Evolutionary conservation across 73 alveolate species (phyloP).

Genomic region (Tetrahymena malaccensis): DNA sequence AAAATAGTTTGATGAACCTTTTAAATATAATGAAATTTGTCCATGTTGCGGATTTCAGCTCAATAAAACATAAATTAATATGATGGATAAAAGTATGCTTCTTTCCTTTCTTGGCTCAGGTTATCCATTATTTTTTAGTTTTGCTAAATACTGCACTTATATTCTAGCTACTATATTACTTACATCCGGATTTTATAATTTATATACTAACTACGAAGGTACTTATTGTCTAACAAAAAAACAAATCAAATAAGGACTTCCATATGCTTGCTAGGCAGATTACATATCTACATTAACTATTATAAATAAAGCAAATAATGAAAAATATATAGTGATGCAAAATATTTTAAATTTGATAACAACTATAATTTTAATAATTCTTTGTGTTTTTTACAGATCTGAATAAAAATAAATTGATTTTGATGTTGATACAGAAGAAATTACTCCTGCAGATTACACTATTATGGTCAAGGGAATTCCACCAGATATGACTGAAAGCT

Average conservation of each 20-base stretch:
- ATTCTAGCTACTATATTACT: background rate
- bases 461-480: constrained; percentile 17
- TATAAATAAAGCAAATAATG: constrained; percentile 5
- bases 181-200: background rate
- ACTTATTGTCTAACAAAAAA: background rate
- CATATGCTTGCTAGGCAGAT: constrained; percentile 5
- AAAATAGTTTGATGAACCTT: background rate
- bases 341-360: background rate
- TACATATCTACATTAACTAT: background rate
- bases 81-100: background rate
- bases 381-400: constrained; percentile 2
- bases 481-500: background rate
- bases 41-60: constrained; percentile 9
- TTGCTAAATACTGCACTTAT: constrained; percentile 5
- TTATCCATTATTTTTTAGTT: constrained; percentile 21
- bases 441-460: constrained; percentile 49
- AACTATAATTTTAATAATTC: background rate
- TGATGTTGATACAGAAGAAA: constrained; percentile 21
- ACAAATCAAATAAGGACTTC: background rate
- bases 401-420: constrained; percentile 13
- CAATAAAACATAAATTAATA: background rate
- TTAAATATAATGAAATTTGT: background rate
- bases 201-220: constrained; percentile 9
- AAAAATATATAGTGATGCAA: background rate
- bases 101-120: constrained; percentile 38